Conservation (phyloP, 2,329 filamentous ascomycete species). For the Hortaea sp. region DNA sequence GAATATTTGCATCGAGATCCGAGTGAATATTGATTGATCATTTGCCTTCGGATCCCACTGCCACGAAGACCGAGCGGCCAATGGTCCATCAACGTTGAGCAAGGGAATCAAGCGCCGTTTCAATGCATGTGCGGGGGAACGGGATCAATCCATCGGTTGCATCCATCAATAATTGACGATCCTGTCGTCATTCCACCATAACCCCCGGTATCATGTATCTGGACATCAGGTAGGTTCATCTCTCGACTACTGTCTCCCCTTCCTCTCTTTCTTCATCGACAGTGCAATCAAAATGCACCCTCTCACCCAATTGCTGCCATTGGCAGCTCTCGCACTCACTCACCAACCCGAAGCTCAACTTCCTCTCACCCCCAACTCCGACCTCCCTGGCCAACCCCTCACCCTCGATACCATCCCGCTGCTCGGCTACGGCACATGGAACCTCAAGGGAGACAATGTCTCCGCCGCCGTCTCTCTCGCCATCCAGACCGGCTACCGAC, state of each 20-base stretch:
- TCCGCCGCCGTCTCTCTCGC: constrained; percentile 28
- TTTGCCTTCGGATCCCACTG: no score
- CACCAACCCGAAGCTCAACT: constrained; percentile 11
- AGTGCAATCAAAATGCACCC: constrained; percentile 8
- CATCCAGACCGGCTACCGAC: constrained; percentile 42
- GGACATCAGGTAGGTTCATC: no score
- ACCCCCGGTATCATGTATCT: no score
- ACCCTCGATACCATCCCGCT: constrained; percentile 22
- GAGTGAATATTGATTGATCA: no score
- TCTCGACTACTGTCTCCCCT: not conserved
- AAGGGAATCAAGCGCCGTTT: no score
- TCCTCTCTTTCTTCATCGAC: not conserved
- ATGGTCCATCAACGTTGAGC: no score
- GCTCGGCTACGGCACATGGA: constrained; percentile 31
- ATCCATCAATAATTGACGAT: no score
- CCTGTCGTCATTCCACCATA: no score
- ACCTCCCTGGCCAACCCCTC: constrained; percentile 9
- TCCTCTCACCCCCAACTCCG: constrained; percentile 12
- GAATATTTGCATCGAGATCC: no score
- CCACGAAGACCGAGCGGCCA: no score
- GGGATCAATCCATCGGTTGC: no score
- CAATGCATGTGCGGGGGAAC: no score
- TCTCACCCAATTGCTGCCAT: constrained; percentile 10
- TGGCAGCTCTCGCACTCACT: constrained; percentile 13
- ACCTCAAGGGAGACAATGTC: constrained; percentile 25